Conservation (phyloP, 1,284 basidiomycete species). For the Neotropicomus parvogracilis region DNA sequence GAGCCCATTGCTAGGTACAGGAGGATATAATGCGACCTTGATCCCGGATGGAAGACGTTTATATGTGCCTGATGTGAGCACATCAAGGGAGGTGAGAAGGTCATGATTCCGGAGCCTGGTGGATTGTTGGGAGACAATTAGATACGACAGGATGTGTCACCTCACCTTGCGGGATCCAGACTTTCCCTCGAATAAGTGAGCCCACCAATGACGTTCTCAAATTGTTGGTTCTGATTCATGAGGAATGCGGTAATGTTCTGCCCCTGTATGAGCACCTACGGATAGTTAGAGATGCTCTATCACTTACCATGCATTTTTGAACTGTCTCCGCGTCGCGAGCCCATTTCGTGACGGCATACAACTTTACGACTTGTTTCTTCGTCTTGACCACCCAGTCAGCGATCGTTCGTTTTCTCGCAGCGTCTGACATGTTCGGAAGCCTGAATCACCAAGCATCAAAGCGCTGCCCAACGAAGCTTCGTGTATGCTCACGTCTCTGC, state of each 20-base stretch:
- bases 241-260: conserved; percentile 83
- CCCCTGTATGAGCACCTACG: conserved; percentile 4
- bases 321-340: conserved; percentile 74
- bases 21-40: conserved; percentile 48
- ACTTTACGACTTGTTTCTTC: conserved; percentile 86
- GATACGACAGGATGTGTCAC: background rate
- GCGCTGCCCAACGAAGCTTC: background rate
- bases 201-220: conserved; percentile 65
- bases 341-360: conserved; percentile 85
- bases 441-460: conserved; percentile 37
- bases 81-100: conserved; percentile 82
- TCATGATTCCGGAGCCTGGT: conserved; percentile 82
- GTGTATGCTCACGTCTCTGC: conserved; percentile 71
- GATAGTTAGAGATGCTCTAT: background rate
- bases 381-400: conserved; percentile 86
- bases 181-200: conserved; percentile 65
- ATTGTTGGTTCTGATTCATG: conserved; percentile 79
- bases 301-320: conserved; percentile 76
- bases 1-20: conserved; percentile 20
- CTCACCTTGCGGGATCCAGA: conserved; percentile 65
- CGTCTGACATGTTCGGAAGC: conserved; percentile 79
- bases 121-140: conserved; percentile 1
- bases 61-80: conserved; percentile 81
- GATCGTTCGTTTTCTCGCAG: conserved; percentile 75
- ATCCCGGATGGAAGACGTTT: conserved; percentile 73